Evolutionary conservation across 495 filamentous ascomycete species (phyloP).

Genomic region (Schizothecium vesticola): DNA sequence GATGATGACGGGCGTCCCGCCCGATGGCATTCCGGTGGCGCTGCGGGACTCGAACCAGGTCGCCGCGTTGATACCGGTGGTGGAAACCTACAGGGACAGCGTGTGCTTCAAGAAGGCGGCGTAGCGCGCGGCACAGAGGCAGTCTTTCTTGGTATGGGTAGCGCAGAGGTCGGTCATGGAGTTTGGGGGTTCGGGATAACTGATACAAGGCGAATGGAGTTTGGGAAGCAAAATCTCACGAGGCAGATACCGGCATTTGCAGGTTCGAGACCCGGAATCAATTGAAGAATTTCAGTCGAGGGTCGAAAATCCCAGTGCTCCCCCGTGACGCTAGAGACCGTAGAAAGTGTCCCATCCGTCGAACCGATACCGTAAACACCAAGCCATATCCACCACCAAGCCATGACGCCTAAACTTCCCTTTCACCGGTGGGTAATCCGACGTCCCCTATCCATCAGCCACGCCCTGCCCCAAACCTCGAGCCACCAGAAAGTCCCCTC

Average conservation of each 20-base stretch:
- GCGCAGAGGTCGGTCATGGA: not conserved
- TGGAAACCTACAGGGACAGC: constrained; percentile 51
- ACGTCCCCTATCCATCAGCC: not conserved
- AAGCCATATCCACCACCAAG: not conserved
- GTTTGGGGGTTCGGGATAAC: not conserved
- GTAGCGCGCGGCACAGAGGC: not conserved
- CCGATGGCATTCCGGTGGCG: constrained; percentile 68
- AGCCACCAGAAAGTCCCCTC: not conserved
- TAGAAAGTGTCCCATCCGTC: not conserved
- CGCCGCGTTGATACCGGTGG: constrained; percentile 63
- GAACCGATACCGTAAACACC: not conserved
- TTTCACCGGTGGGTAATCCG: not conserved
- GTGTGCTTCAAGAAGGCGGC: constrained; percentile 27
- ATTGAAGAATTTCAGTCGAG: not conserved
- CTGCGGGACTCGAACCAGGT: constrained; percentile 81
- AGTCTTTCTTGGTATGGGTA: not conserved
- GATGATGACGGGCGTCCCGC: constrained; percentile 50
- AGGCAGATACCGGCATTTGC: not conserved
- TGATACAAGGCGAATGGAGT: not conserved
- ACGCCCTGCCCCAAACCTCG: not conserved
- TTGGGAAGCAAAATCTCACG: not conserved
- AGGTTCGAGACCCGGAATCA: not conserved
- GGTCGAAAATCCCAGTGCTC: not conserved
- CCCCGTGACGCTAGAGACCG: not conserved
- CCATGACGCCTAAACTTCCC: not conserved